Evolutionary conservation across 129 eudicot genomes (phyloP), one percentile per base, ranked within the genome.

Genomic region (Tagetes erecta): DNA sequence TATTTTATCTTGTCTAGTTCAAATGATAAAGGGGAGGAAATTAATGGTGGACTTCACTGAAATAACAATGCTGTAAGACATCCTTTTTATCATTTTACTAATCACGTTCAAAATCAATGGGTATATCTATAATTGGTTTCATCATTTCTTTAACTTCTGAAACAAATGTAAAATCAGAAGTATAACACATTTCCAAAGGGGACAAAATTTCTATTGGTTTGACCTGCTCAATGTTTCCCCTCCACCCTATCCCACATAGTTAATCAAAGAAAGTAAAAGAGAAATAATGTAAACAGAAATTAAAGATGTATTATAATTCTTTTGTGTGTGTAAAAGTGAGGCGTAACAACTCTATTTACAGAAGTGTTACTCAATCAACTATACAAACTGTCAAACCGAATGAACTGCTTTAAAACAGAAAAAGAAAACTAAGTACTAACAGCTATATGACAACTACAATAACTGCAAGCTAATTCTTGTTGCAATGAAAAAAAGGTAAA

Each of bases 211-310:
- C 27, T 20, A 20, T 20, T 36, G n/a, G 12, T 14, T 64, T 64
- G 6, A 40, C 47, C 50, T 63, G 13, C 68, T 40, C 34, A 64
- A 14, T 14, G 13, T 36, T 39, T 20, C 38, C 68, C 51, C 49
- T 39, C 67, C 49, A 44, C 2, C 51, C 12, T 71, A 38, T 38
- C 65, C 51, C 76, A 55, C 30, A 41, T 72, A 56, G 52, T 56
- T 72, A 27, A 53, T 71, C 41, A 53, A 37, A 30, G 75, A 42
- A 71, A 52, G 37, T 44, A 44, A 44, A 44, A 44, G 49, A 44
- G 49, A 49, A 0, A 50, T 13, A 50, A n/a, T 52, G 6, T 52
- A 14, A 8, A 14, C 8, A 52, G 2, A 52, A 49, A 12, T 12
- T 49, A 1, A 49, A 49, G 11, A 10, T 3, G 20, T 3, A 49